These are phyloP conservation scores for Escallonia herrerae DNA, from an alignment of 129 eudicot genomes.

Conservation along the genomic window DNA sequence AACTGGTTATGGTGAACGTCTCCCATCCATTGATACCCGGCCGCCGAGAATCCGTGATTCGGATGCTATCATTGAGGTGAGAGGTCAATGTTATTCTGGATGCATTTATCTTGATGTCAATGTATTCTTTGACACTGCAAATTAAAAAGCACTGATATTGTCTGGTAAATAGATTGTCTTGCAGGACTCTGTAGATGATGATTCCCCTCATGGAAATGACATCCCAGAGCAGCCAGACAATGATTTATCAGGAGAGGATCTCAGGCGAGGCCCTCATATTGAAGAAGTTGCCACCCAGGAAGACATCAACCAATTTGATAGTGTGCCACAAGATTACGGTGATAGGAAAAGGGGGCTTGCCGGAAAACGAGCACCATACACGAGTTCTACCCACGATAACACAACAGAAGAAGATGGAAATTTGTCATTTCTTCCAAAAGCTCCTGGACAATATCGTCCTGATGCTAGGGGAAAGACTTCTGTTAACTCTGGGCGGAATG, in stretches of 20 bases:
- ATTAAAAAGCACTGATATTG: constrained; percentile 2
- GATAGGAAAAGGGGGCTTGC: constrained; percentile 38
- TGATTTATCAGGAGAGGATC: constrained; percentile 32
- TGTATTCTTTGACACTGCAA: not conserved
- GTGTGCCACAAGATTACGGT: constrained; percentile 28
- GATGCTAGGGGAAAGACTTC: constrained; percentile 42
- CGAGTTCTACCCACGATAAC: constrained; percentile 20
- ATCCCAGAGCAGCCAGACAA: constrained; percentile 40
- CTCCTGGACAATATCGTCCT: constrained; percentile 27
- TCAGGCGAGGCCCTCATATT: constrained; percentile 31
- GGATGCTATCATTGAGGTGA: constrained; percentile 87
- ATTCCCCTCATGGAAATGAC: constrained; percentile 40
- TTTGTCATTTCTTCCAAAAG: constrained; percentile 26
- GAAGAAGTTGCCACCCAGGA: constrained; percentile 39
- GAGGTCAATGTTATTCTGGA: constrained; percentile 5
- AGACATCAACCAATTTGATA: constrained; percentile 31
- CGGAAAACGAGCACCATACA: constrained; percentile 30
- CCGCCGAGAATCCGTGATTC: constrained; percentile 80
- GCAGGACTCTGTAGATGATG: constrained; percentile 63
- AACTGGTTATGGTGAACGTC: constrained; percentile 76
- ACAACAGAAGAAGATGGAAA: constrained; percentile 24
- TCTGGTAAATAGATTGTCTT: constrained; percentile 56
- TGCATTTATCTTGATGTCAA: not conserved
- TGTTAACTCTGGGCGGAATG: constrained; percentile 28
- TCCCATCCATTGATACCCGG: constrained; percentile 86